Evolutionary conservation across 805 yeast species (phyloP).

Genomic region (Ogataea kodamae): DNA sequence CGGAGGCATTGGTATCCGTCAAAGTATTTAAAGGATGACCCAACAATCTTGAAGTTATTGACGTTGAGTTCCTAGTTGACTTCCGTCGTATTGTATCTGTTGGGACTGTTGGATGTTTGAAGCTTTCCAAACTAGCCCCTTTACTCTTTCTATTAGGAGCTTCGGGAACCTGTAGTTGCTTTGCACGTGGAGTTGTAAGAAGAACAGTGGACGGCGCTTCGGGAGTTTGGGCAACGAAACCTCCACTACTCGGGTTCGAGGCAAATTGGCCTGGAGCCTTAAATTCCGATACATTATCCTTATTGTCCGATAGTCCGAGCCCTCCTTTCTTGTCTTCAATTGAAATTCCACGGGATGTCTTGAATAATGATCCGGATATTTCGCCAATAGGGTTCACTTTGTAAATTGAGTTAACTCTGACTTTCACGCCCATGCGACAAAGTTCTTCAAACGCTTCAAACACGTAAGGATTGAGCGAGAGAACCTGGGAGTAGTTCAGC

Average conservation of each 20-base stretch:
- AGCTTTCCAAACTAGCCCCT: slow-evolving; percentile 19
- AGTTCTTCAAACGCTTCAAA: slow-evolving; percentile 85
- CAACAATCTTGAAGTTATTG: slow-evolving; percentile 31
- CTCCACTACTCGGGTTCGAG: slow-evolving; percentile 9
- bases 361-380: slow-evolving; percentile 20
- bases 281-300: slow-evolving; percentile 8
- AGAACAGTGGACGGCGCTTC: slow-evolving; percentile 20
- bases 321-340: slow-evolving; percentile 14
- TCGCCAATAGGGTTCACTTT: slow-evolving; percentile 28
- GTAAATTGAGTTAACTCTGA: slow-evolving; percentile 56
- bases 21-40: slow-evolving; percentile 25
- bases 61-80: slow-evolving; percentile 24
- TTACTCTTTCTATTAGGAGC: slow-evolving; percentile 39
- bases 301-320: slow-evolving; percentile 17
- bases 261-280: slow-evolving; percentile 8
- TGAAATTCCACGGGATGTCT: slow-evolving; percentile 5
- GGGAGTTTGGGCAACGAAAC: slow-evolving; percentile 25
- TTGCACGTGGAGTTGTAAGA: slow-evolving; percentile 41
- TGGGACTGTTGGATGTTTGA: slow-evolving; percentile 27
- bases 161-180: slow-evolving; percentile 34
- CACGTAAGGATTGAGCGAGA: slow-evolving; percentile 71
- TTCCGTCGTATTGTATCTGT: slow-evolving; percentile 25
- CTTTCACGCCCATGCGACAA: slow-evolving; percentile 65
- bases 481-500: slow-evolving; percentile 62
- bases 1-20: slow-evolving; percentile 22